A percentile compares a stretch with the other conserved stretches of the same genome.
Conservation (phyloP, 495 filamentous ascomycete species). For the Penicillium diatomitis region DNA sequence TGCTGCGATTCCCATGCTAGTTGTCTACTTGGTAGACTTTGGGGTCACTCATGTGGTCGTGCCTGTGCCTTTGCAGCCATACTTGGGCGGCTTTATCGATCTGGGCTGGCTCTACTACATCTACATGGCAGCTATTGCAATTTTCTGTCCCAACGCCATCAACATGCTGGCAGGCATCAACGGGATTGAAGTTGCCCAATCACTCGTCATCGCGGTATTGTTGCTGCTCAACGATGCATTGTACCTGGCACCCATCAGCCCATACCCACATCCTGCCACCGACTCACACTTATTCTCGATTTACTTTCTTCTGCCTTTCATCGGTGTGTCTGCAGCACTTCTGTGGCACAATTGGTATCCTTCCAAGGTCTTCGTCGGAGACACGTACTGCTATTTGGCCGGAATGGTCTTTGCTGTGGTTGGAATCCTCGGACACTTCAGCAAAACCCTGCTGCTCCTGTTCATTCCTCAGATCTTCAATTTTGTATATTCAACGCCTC, state of each 20-base stretch:
- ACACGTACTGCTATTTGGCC: constrained; percentile 99
- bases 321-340: constrained; percentile 83
- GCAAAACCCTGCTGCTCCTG: constrained; percentile 86
- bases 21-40: constrained; percentile 97
- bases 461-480: constrained; percentile 95
- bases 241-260: constrained; percentile 50
- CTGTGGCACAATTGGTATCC: constrained; percentile 94
- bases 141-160: constrained; percentile 97
- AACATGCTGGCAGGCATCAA: constrained; percentile 98
- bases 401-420: constrained; percentile 99
- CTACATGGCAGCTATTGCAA: constrained; percentile 91
- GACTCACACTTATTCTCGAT: constrained; percentile 94
- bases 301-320: constrained; percentile 87
- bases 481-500: constrained; percentile 84
- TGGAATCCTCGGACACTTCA: constrained; percentile 93
- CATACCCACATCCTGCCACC: constrained; percentile 83
- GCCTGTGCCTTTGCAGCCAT: constrained; percentile 70
- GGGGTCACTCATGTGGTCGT: constrained; percentile 92
- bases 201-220: constrained; percentile 77
- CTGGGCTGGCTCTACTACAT: constrained; percentile 87
- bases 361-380: constrained; percentile 88
- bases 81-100: constrained; percentile 72
- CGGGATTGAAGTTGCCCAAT: constrained; percentile 92
- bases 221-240: constrained; percentile 85
- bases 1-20: constrained; percentile 84